Evolutionary conservation across 495 filamentous ascomycete species (phyloP), one percentile per base, ranked within the genome.

Genomic region (Thermothielavioides terrestris): DNA sequence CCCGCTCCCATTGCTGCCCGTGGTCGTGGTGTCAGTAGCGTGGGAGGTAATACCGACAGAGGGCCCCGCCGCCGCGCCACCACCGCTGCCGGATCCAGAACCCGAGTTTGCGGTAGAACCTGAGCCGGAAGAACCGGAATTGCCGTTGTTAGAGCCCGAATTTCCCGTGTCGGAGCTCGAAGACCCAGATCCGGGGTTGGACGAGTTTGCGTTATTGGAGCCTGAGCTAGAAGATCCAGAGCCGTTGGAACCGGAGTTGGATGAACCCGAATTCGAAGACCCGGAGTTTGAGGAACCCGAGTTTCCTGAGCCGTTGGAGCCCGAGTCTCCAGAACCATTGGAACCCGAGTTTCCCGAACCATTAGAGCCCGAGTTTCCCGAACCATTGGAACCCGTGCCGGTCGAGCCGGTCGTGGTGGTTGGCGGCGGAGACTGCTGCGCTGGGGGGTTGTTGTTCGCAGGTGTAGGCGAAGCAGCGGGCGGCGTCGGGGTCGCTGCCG

Each of bases 41-140:
- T 12, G 38, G 37, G 18, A 25, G 25, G 2, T 17, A 42, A 6
- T 11, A 10, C 8, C 10, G 2, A 7, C 18, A n/a, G n/a, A n/a
- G n/a, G n/a, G n/a, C n/a, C n/a, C n/a, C 20, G 7, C 37, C 37
- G 10, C 14, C 20, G 20, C 20, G 6, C 40, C 42, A 3, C 5
- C 17, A 14, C 44, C 55, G 14, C n/a, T 37, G 2, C 52, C 54
- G 2, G 45, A 46, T 4, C 51, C 45, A 14, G 40, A 46, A 22
- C 48, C 49, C 4, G 47, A 30, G 5, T 21, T 30, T 5, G 2
- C 27, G 17, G 21, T 8, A 4, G 47, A 51, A 26, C 27, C 28
- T 18, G 44, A 35, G n/a, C 38, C 39, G 20, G 51, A 54, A 7
- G 30, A 30, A 7, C 42, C 50, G 5, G 42, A 31, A 3, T 36